Conservation (phyloP, 225 moss, liverwort and hornwort genomes). For the Antitrichia curtipendula region DNA sequence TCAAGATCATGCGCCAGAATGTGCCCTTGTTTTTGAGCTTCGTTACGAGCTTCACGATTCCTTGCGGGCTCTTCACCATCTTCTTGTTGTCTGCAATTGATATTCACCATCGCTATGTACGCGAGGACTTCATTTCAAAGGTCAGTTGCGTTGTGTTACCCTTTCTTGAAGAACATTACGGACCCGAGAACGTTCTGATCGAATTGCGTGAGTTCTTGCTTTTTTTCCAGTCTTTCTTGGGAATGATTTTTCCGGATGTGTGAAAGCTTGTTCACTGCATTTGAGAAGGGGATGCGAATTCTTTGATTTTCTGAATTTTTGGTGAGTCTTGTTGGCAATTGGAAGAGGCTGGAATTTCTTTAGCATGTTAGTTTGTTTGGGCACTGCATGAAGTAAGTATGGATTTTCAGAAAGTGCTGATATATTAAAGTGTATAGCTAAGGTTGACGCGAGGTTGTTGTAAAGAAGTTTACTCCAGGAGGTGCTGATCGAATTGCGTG, state of each 20-base stretch:
- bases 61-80: slow-evolving; percentile 14
- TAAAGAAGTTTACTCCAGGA: neutral
- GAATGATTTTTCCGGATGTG: too few species aligned
- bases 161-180: neutral
- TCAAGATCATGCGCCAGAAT: slow-evolving; percentile 7
- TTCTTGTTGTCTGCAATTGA: slow-evolving; percentile 10
- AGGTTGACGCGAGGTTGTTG: neutral
- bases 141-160: neutral
- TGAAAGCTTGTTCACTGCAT: neutral
- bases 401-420: neutral
- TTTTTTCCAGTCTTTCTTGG: too few species aligned
- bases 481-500: neutral
- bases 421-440: too few species aligned
- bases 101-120: slow-evolving; percentile 10
- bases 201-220: neutral
- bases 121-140: slow-evolving; percentile 20
- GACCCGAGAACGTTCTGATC: neutral
- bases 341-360: neutral
- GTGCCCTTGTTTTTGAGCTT: slow-evolving; percentile 16
- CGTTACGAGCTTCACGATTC: slow-evolving; percentile 23
- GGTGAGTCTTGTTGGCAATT: neutral
- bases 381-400: neutral
- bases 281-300: neutral
- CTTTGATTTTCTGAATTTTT: neutral
- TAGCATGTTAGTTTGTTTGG: neutral